Percentiles rank a stretch among this genome's conserved stretches.
phyloP scores from a whole-genome alignment of 306 rosid genomes.

The Malus asiatica region DNA sequence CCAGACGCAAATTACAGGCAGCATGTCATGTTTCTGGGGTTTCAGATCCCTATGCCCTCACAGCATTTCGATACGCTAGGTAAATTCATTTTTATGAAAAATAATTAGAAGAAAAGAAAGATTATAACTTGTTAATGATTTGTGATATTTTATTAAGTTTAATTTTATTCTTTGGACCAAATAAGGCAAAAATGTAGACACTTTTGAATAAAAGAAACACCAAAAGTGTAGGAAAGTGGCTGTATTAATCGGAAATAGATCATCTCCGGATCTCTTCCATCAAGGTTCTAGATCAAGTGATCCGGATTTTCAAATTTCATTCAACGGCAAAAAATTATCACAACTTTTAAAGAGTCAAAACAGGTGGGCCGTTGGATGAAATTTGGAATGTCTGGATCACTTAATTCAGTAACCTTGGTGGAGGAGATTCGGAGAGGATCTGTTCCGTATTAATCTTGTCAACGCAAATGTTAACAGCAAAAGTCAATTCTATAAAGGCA shows the following conservation, averaged over 20 bases:
- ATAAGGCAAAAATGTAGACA: slow-evolving; percentile 3
- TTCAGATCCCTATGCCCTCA: slow-evolving; percentile 39
- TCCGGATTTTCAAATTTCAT: too few relatives aligned
- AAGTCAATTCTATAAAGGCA: slow-evolving; percentile 4
- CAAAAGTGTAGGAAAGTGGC: neutral
- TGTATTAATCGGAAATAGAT: too few relatives aligned
- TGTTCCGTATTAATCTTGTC: neutral
- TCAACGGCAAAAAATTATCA: too few relatives aligned
- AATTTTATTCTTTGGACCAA: neutral
- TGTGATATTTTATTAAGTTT: neutral
- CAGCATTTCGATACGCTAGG: too few relatives aligned
- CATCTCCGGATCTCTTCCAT: too few relatives aligned
- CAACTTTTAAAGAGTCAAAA: too few relatives aligned
- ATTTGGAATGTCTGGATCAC: too few relatives aligned
- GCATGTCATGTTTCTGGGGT: slow-evolving; percentile 32
- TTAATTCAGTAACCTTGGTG: too few relatives aligned
- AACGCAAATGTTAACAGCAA: slow-evolving; percentile 8
- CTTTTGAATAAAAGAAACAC: neutral
- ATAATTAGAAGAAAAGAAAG: neutral
- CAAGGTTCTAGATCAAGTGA: too few relatives aligned
- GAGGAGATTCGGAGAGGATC: fast-evolving
- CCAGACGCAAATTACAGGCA: slow-evolving; percentile 17
- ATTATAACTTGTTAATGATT: neutral
- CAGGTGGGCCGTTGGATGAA: too few relatives aligned
- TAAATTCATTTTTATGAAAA: too few relatives aligned